Evolutionary conservation across 371 early-diverging fungal genomes (phyloP).

Genomic region (Mucor saturninus): DNA sequence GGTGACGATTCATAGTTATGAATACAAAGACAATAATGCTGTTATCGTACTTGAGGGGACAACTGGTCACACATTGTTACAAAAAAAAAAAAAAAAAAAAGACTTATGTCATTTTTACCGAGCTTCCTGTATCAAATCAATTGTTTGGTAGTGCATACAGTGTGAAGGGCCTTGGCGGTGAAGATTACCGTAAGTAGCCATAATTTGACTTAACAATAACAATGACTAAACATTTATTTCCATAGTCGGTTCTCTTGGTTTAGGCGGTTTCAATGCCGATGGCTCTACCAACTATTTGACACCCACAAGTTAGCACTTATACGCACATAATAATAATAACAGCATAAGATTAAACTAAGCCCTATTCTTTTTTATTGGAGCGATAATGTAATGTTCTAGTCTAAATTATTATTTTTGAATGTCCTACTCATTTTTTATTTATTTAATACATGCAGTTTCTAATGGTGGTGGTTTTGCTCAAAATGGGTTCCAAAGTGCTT

Average conservation of each 20-base stretch:
- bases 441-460: slow-evolving; percentile 1
- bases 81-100: no score
- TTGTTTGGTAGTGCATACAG: slow-evolving; percentile 49
- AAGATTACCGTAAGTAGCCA: slow-evolving; percentile 39
- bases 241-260: slow-evolving; percentile 43
- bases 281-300: slow-evolving; percentile 41
- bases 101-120: no score
- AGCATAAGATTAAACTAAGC: slow-evolving; percentile 8
- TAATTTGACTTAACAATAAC: neutral
- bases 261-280: slow-evolving; percentile 47
- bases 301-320: slow-evolving; percentile 19
- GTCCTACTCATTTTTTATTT: slow-evolving; percentile 12
- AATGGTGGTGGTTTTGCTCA: slow-evolving; percentile 35
- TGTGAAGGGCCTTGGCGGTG: slow-evolving; percentile 43
- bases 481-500: slow-evolving; percentile 41
- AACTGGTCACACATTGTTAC: no score
- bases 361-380: slow-evolving; percentile 15
- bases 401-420: slow-evolving; percentile 1
- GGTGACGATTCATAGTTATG: no score
- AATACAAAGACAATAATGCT: no score
- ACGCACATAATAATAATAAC: neutral
- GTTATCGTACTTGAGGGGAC: no score
- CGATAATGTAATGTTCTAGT: slow-evolving; percentile 22
- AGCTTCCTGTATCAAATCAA: slow-evolving; percentile 34
- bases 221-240: slow-evolving; percentile 1